phyloP scores from a whole-genome alignment of 208 protist species.

The Tetramitus jugosus region DNA sequence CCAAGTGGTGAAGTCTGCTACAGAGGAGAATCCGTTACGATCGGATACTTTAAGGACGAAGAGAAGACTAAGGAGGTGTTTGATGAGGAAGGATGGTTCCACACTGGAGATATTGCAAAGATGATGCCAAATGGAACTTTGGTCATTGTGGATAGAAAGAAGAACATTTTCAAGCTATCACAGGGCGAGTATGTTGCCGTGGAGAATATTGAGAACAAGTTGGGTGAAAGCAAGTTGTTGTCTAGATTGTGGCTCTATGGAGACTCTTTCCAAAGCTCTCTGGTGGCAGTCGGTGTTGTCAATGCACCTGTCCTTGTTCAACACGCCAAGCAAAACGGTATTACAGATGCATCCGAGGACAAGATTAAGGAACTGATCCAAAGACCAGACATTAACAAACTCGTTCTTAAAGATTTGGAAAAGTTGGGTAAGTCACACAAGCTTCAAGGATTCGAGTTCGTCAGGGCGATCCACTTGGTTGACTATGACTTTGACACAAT shows the following conservation, averaged over 20 bases:
- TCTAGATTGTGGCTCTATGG: conserved; percentile 5
- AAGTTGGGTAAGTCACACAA: not conserved
- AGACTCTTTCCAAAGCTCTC: not conserved
- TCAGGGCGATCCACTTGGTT: not conserved
- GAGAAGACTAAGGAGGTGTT: conserved; percentile 45
- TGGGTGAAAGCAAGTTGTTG: not conserved
- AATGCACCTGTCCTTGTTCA: not conserved
- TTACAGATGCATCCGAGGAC: not conserved
- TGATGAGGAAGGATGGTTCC: conserved; percentile 57
- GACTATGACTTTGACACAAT: not conserved
- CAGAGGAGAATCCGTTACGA: conserved; percentile 46
- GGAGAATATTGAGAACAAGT: conserved; percentile 11
- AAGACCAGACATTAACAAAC: not conserved
- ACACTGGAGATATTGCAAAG: conserved; percentile 67
- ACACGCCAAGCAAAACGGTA: not conserved
- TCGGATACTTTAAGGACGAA: conserved; percentile 47
- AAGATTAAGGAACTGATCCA: not conserved
- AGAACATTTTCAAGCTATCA: conserved; percentile 65
- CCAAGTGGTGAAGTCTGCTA: conserved; percentile 53
- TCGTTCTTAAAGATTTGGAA: not conserved
- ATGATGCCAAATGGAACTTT: conserved; percentile 41
- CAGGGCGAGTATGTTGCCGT: conserved; percentile 19
- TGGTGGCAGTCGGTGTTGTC: not conserved
- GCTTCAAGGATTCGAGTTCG: not conserved
- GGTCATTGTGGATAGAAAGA: conserved; percentile 69